Conservation (phyloP, 495 filamentous ascomycete species). For the Talaromyces ruber region DNA sequence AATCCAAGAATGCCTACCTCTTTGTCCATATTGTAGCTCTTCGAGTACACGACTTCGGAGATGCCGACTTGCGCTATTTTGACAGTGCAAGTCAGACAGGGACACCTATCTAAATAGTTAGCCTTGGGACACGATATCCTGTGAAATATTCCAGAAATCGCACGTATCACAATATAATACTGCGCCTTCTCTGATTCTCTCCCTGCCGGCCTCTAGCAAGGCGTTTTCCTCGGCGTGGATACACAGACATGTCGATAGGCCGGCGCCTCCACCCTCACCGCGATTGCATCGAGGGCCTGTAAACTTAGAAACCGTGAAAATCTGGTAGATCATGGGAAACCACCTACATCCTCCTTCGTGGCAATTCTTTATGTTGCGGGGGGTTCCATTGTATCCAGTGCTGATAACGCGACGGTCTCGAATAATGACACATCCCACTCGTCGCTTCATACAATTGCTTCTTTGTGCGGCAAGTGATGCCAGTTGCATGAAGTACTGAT, state of each 20-base stretch:
- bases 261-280: conserved; percentile 58
- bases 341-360: conserved; percentile 80
- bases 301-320: background rate
- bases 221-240: conserved; percentile 98
- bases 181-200: conserved; percentile 69
- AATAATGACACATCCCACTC: conserved; percentile 93
- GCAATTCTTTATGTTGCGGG: conserved; percentile 77
- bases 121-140: background rate
- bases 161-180: conserved; percentile 89
- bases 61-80: conserved; percentile 97
- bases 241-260: conserved; percentile 80
- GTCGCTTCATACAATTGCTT: conserved; percentile 96
- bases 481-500: conserved; percentile 95
- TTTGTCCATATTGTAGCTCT: conserved; percentile 87
- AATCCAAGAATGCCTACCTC: conserved; percentile 28
- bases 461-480: conserved; percentile 85
- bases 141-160: conserved; percentile 10
- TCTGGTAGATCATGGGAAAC: background rate
- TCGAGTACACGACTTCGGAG: conserved; percentile 85
- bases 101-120: conserved; percentile 46
- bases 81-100: conserved; percentile 95
- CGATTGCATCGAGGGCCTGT: conserved; percentile 70
- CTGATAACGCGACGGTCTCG: conserved; percentile 80
- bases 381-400: conserved; percentile 97
- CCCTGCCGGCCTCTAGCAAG: conserved; percentile 83